Percentiles rank a stretch among this genome's conserved stretches.
Conservation (phyloP, 495 filamentous ascomycete genomes). For the Aspergillus conjunctus region DNA sequence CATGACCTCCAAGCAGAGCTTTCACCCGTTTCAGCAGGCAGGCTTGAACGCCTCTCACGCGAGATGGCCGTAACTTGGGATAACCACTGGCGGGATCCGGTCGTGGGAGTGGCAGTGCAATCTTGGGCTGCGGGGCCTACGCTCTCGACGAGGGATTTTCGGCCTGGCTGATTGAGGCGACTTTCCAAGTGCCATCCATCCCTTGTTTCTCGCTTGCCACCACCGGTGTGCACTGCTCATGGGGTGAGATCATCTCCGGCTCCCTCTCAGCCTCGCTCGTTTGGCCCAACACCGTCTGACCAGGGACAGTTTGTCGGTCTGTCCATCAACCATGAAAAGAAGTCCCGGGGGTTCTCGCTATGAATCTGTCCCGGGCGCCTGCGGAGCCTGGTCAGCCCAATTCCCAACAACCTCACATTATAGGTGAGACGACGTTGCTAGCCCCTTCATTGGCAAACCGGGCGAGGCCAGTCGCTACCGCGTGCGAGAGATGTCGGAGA, state of each 20-base stretch:
- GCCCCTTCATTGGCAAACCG: constrained; percentile 1
- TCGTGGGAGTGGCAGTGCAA: background rate
- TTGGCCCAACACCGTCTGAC: background rate
- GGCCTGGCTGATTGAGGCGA: no score
- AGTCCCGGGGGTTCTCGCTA: constrained; percentile 1
- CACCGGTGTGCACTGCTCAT: background rate
- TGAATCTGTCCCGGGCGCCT: constrained; percentile 19
- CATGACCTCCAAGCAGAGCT: background rate
- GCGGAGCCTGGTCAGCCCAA: constrained; percentile 8
- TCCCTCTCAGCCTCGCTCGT: constrained; percentile 2
- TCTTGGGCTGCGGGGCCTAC: background rate
- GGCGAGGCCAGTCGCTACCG: constrained; percentile 16
- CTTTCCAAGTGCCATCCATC: background rate
- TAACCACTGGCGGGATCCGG: background rate
- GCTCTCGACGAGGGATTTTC: background rate
- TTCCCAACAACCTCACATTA: constrained; percentile 3
- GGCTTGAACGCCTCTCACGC: background rate
- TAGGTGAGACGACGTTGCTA: constrained; percentile 5
- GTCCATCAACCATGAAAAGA: constrained; percentile 16
- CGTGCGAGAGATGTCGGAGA: constrained; percentile 25
- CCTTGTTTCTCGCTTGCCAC: background rate
- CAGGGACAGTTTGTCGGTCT: background rate
- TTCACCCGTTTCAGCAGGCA: background rate
- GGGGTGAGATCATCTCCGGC: background rate
- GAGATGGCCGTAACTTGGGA: background rate